A percentile compares a stretch with the other conserved stretches of the same genome.
These are phyloP conservation scores for Paspalum notatum DNA, from an alignment of 176 grass and related monocot species.

Conservation along the genomic window DNA sequence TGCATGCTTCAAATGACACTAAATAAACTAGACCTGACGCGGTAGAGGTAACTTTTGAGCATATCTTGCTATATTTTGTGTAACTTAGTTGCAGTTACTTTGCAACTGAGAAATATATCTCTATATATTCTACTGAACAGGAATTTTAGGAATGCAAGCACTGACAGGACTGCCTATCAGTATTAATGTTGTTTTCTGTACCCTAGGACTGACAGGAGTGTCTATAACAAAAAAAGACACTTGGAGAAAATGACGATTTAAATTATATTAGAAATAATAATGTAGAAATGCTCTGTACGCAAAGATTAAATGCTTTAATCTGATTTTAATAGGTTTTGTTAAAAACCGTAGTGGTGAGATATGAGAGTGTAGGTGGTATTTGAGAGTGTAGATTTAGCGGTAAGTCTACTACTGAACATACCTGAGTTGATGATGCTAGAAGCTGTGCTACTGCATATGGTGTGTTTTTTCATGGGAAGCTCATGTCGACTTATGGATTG, in stretches of 20 bases:
- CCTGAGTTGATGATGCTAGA: neutral
- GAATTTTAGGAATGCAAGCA: neutral
- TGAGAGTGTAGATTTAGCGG: neutral
- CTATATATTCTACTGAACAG: neutral
- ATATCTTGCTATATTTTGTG: conserved; percentile 15
- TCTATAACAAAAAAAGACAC: neutral
- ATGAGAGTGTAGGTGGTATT: neutral
- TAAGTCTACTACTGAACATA: neutral
- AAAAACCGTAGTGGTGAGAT: neutral
- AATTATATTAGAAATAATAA: neutral
- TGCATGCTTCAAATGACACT: neutral
- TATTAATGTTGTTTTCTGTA: neutral
- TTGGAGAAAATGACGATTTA: neutral
- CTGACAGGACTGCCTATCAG: neutral
- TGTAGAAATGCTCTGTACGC: neutral
- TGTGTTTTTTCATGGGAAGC: neutral
- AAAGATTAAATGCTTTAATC: neutral
- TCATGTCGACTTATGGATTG: neutral
- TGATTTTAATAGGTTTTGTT: neutral
- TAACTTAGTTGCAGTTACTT: neutral
- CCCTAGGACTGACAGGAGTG: neutral
- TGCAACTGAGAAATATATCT: neutral
- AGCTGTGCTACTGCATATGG: neutral
- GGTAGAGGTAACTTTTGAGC: neutral
- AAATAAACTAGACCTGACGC: neutral